Conservation (phyloP, 306 rosid genomes). For the Psophocarpus tetragonolobus region DNA sequence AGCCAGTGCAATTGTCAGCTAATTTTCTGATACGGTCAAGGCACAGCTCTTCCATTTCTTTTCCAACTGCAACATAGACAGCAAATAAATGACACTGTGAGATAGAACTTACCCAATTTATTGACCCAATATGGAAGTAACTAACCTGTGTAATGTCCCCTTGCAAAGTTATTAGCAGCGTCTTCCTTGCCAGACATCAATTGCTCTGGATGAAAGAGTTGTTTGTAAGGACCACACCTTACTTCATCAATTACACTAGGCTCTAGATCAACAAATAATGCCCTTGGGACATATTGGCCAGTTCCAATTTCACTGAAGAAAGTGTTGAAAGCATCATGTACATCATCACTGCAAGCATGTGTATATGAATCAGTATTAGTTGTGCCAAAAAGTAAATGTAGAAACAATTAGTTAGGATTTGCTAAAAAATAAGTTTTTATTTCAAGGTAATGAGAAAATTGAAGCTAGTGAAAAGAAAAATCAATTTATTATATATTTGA, state of each 20-base stretch:
- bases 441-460: neutral
- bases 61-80: conserved; percentile 57
- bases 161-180: conserved; percentile 77
- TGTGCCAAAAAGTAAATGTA: neutral
- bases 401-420: neutral
- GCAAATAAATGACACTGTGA: conserved; percentile 11
- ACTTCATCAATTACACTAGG: conserved; percentile 75
- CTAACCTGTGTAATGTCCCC: conserved; percentile 75
- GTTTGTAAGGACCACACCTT: conserved; percentile 59
- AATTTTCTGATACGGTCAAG: conserved; percentile 64
- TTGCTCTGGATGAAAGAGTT: conserved; percentile 76
- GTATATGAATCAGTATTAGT: neutral
- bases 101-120: neutral
- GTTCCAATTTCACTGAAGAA: conserved; percentile 72
- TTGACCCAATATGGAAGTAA: neutral
- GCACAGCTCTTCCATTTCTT: conserved; percentile 64
- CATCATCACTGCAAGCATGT: conserved; percentile 56
- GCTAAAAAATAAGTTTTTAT: neutral
- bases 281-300: conserved; percentile 76
- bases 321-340: conserved; percentile 68
- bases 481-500: neutral
- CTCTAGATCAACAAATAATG: conserved; percentile 73
- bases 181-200: conserved; percentile 80
- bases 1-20: conserved; percentile 77
- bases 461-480: neutral